Evolutionary conservation across 768 basidiomycete species (phyloP).

Genomic region (Pisolithus tinctorius): DNA sequence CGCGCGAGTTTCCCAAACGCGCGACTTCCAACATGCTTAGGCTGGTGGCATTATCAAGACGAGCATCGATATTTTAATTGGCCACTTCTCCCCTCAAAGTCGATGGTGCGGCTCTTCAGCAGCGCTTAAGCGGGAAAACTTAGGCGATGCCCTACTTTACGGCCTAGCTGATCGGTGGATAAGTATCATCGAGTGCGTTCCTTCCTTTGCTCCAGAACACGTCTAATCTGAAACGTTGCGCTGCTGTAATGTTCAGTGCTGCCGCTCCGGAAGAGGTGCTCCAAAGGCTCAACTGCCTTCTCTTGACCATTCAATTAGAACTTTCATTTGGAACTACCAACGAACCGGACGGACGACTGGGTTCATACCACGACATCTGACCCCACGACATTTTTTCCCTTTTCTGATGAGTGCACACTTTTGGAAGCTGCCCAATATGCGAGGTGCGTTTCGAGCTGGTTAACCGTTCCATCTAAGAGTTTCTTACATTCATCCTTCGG

Average conservation of each 20-base stretch:
- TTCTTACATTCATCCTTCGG: neutral
- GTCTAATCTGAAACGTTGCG: neutral
- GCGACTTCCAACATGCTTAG: conserved; percentile 12
- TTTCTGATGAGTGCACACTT: conserved; percentile 56
- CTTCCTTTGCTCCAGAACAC: neutral
- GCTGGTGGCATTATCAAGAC: conserved; percentile 15
- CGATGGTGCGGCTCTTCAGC: conserved; percentile 43
- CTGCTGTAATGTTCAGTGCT: conserved; percentile 23
- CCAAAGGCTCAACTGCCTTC: conserved; percentile 30
- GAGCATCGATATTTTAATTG: conserved; percentile 19
- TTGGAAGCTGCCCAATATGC: conserved; percentile 61
- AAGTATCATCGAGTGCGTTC: conserved; percentile 59
- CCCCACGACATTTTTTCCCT: conserved; percentile 12
- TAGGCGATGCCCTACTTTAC: conserved; percentile 46
- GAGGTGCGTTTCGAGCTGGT: conserved; percentile 36
- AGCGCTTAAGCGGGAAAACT: conserved; percentile 27
- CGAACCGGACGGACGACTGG: conserved; percentile 9
- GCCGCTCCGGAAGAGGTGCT: conserved; percentile 38
- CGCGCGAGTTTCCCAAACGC: conserved; percentile 18
- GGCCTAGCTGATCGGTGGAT: conserved; percentile 61
- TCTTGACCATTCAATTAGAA: conserved; percentile 26
- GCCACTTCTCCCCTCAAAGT: conserved; percentile 9
- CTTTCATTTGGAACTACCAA: conserved; percentile 1
- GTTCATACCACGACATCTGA: conserved; percentile 23
- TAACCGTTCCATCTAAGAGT: neutral